A percentile compares a stretch with the other conserved stretches of the same genome.
Evolutionary conservation across 2,329 filamentous ascomycete species (phyloP).

Genomic region (Coniochaeta sp.): DNA sequence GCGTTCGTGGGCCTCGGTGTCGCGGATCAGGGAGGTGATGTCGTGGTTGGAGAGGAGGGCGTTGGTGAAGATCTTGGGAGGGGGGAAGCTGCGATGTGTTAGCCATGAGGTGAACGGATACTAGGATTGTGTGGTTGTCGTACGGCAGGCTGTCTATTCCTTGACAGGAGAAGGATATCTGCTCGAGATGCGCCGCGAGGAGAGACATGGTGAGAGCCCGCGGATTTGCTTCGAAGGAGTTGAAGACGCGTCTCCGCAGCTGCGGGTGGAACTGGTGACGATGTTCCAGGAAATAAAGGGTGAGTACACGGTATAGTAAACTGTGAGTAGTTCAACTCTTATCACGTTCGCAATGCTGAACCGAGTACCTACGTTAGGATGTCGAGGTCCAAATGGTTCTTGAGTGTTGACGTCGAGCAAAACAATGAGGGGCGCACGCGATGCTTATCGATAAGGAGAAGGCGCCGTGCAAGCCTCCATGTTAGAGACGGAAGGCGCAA

Average conservation of each 20-base stretch:
- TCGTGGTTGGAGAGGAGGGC: slow-evolving; percentile 82
- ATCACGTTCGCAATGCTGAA: not conserved
- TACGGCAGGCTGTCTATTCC: slow-evolving; percentile 71
- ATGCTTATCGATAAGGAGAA: not conserved
- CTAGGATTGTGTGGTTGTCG: slow-evolving; percentile 16
- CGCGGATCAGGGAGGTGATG: slow-evolving; percentile 89
- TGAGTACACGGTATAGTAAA: not conserved
- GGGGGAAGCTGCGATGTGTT: slow-evolving; percentile 61
- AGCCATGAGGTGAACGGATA: not conserved
- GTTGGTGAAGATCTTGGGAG: slow-evolving; percentile 92
- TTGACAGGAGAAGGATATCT: slow-evolving; percentile 68
- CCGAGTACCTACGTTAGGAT: not conserved
- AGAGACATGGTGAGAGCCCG: slow-evolving; percentile 50
- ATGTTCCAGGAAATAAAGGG: not conserved
- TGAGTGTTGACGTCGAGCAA: not conserved
- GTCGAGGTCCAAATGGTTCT: not conserved
- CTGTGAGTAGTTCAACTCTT: too few relatives aligned
- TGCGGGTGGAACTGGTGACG: not conserved
- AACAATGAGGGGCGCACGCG: not conserved
- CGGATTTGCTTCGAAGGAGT: not conserved
- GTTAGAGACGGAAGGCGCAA: too few relatives aligned
- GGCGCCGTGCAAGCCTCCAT: not conserved
- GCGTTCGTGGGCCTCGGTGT: slow-evolving; percentile 90
- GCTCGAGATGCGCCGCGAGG: slow-evolving; percentile 64
- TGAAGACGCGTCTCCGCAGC: not conserved